Evolutionary conservation across 495 filamentous ascomycete species (phyloP).

Genomic region (Pyrenopolyporus hunteri): DNA sequence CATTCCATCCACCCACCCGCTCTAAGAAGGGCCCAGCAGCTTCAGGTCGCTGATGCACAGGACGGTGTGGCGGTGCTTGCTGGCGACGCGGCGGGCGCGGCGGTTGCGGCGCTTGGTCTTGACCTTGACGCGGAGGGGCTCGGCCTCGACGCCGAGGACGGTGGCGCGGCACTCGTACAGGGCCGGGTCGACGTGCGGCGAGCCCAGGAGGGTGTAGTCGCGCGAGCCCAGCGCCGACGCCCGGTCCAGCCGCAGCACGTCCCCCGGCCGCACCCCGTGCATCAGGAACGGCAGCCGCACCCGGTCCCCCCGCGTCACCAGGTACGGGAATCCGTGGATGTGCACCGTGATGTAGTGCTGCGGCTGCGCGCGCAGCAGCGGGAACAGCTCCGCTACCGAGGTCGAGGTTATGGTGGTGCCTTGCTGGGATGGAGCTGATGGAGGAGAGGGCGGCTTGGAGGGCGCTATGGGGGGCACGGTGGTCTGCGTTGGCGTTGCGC

Average conservation of each 20-base stretch:
- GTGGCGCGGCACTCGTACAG: conserved; percentile 84
- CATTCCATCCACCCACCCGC: background rate
- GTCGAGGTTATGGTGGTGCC: conserved; percentile 50
- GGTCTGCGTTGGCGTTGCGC: conserved; percentile 31
- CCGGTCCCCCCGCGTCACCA: conserved; percentile 83
- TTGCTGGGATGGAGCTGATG: conserved; percentile 10
- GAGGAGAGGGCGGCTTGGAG: conserved; percentile 45
- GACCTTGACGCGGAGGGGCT: conserved; percentile 84
- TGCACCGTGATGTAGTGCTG: conserved; percentile 86
- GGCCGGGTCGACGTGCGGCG: conserved; percentile 76
- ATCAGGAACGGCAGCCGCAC: conserved; percentile 95
- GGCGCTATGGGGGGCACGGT: conserved; percentile 46
- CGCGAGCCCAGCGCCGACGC: conserved; percentile 79
- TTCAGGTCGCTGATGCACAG: conserved; percentile 81
- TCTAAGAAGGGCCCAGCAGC: conserved; percentile 59
- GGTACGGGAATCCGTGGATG: conserved; percentile 87
- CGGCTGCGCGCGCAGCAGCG: conserved; percentile 76
- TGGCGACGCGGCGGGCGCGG: conserved; percentile 72
- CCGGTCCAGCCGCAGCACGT: conserved; percentile 83
- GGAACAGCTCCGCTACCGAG: conserved; percentile 71
- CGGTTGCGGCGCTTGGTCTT: conserved; percentile 93
- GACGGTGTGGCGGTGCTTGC: conserved; percentile 89
- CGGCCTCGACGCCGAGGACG: conserved; percentile 84
- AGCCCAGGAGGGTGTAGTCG: conserved; percentile 86
- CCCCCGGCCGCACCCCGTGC: conserved; percentile 80